Evolutionary conservation across 805 yeast species (phyloP).

Genomic region (Lipomyces spencermartinsiae): DNA sequence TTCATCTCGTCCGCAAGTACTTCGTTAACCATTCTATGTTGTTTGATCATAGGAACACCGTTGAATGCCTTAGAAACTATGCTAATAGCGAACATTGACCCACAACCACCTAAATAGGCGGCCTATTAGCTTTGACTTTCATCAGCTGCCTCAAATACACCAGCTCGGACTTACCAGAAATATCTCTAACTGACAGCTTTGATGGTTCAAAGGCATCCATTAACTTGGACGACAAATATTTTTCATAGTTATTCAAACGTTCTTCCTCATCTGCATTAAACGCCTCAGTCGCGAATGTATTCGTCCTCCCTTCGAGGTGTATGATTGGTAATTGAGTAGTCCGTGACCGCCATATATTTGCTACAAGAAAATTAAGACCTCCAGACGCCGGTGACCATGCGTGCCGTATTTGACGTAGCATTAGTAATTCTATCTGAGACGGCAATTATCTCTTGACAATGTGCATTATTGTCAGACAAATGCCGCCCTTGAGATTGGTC

Average conservation of each 20-base stretch:
- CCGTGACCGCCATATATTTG: background rate
- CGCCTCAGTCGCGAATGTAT: slow-evolving; percentile 6
- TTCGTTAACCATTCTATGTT: slow-evolving; percentile 87
- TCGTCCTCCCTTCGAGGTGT: background rate
- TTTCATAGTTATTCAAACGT: slow-evolving; percentile 29
- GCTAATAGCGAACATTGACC: slow-evolving; percentile 93
- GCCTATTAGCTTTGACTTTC: background rate
- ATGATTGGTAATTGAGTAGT: background rate
- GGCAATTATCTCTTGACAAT: background rate
- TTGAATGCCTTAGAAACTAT: slow-evolving; percentile 76
- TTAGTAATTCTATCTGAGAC: background rate
- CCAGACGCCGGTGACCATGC: background rate
- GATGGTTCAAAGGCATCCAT: slow-evolving; percentile 64
- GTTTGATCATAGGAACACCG: slow-evolving; percentile 84
- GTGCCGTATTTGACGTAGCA: background rate
- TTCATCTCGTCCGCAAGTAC: slow-evolving; percentile 81
- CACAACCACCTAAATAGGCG: slow-evolving; percentile 73
- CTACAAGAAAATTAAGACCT: background rate
- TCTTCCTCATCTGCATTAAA: slow-evolving; percentile 12
- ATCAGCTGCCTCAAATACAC: background rate
- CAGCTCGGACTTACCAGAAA: slow-evolving; percentile 60
- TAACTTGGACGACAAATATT: slow-evolving; percentile 49
- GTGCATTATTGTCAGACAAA: no score
- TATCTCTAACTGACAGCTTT: slow-evolving; percentile 71
- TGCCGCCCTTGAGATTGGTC: background rate